Conservation (phyloP, 2,329 filamentous ascomycete genomes). For the Torrubiella hemipterigena region DNA sequence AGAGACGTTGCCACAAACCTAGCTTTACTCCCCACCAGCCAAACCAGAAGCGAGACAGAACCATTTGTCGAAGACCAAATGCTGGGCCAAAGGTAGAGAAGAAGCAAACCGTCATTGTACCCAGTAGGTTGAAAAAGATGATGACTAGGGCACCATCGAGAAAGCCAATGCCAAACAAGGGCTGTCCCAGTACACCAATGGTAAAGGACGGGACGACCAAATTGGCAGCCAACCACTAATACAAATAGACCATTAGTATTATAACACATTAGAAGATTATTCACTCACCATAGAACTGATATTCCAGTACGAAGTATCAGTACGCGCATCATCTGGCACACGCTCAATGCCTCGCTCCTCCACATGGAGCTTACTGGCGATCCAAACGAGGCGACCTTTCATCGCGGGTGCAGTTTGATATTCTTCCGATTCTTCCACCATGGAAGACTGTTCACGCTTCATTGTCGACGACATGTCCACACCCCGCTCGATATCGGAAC, state of each 20-base stretch:
- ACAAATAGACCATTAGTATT: conserved; percentile 1
- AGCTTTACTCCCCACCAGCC: conserved; percentile 58
- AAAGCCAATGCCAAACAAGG: conserved; percentile 56
- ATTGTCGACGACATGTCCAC: no score
- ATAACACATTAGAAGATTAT: neutral
- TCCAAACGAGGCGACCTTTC: conserved; percentile 33
- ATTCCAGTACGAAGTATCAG: conserved; percentile 51
- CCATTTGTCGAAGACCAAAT: conserved; percentile 66
- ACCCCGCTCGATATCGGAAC: no score
- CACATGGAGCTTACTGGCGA: conserved; percentile 54
- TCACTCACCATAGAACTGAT: conserved; percentile 57
- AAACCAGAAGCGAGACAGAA: conserved; percentile 61
- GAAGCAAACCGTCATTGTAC: conserved; percentile 55
- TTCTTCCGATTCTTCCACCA: no score
- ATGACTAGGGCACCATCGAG: conserved; percentile 57
- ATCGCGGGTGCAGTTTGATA: conserved; percentile 4
- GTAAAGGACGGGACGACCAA: conserved; percentile 68
- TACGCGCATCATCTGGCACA: conserved; percentile 58
- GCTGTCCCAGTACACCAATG: conserved; percentile 53
- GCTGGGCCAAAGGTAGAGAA: conserved; percentile 63
- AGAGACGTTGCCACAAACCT: no score
- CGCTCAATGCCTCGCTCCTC: conserved; percentile 68
- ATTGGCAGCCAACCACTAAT: conserved; percentile 61
- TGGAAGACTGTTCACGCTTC: no score
- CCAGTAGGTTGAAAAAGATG: conserved; percentile 62